A percentile compares a stretch with the other conserved stretches of the same genome.
Conservation (phyloP, 2,329 filamentous ascomycete genomes). For the Cadophora luteo-olivacea region DNA sequence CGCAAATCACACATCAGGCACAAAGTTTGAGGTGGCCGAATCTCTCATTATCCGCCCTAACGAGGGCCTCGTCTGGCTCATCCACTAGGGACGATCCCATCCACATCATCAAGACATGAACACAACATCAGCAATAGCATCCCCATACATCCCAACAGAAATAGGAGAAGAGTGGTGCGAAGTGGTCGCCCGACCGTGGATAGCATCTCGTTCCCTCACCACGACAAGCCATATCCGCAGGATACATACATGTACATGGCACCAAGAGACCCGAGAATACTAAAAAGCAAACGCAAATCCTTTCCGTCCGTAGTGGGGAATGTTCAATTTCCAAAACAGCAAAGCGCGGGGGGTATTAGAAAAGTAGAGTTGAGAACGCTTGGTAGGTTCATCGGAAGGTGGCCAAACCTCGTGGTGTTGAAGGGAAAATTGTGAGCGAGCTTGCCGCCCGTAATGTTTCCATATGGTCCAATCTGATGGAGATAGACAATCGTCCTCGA, state of each 20-base stretch:
- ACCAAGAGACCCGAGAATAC: constrained; percentile 29
- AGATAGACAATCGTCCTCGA: constrained; percentile 45
- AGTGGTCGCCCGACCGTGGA: constrained; percentile 44
- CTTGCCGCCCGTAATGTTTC: constrained; percentile 35
- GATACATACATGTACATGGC: constrained; percentile 16
- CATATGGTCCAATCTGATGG: constrained; percentile 48
- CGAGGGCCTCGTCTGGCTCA: constrained; percentile 41
- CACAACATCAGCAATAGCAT: constrained; percentile 43
- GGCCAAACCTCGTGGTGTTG: constrained; percentile 53
- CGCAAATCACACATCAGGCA: neutral
- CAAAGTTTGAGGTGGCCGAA: constrained; percentile 45
- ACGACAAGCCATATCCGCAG: constrained; percentile 31
- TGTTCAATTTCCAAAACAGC: constrained; percentile 36
- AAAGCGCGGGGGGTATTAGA: constrained; percentile 47
- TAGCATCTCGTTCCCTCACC: constrained; percentile 30
- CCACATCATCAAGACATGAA: constrained; percentile 44
- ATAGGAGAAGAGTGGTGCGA: constrained; percentile 42
- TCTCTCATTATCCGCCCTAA: constrained; percentile 45
- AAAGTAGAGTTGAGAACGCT: constrained; percentile 47
- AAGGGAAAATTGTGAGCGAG: constrained; percentile 46
- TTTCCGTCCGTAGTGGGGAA: constrained; percentile 38
- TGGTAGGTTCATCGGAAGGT: constrained; percentile 50
- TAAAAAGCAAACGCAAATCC: constrained; percentile 44
- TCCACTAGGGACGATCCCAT: constrained; percentile 42
- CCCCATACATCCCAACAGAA: constrained; percentile 46